A percentile compares a stretch with the other conserved stretches of the same genome.
phyloP scores from a whole-genome alignment of 108 stramenopile species.

The Phaeodactylum tricornutum region DNA sequence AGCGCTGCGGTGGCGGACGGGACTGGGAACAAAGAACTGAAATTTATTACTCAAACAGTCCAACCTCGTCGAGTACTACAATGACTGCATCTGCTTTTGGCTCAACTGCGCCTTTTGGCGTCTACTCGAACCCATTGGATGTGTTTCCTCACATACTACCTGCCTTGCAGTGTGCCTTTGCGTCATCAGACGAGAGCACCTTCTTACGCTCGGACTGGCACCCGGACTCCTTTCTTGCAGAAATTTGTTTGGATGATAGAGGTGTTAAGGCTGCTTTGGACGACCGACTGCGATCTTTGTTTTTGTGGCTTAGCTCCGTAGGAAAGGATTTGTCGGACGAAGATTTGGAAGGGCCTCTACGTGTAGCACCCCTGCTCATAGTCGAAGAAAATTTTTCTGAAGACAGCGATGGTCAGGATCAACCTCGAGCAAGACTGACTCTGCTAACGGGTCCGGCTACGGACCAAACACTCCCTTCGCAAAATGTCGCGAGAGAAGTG shows the following conservation, averaged over 20 bases:
- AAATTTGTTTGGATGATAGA: slow-evolving; percentile 42
- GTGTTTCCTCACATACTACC: slow-evolving; percentile 46
- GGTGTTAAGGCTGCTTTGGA: slow-evolving; percentile 45
- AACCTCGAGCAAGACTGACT: no score
- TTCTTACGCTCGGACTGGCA: slow-evolving; percentile 57
- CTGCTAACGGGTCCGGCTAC: no score
- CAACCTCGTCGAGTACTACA: slow-evolving; percentile 2
- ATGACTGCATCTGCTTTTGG: not conserved
- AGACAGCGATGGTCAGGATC: no score
- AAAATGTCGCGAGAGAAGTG: no score
- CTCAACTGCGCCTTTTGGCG: slow-evolving; percentile 7
- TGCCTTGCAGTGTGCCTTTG: slow-evolving; percentile 16
- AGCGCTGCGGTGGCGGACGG: slow-evolving; percentile 22
- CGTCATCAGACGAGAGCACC: slow-evolving; percentile 31
- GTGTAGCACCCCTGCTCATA: no score
- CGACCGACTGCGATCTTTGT: slow-evolving; percentile 22
- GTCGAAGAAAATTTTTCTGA: no score
- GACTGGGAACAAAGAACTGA: slow-evolving; percentile 39
- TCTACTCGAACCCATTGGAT: slow-evolving; percentile 22
- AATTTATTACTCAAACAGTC: slow-evolving; percentile 30
- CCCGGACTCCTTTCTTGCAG: slow-evolving; percentile 65
- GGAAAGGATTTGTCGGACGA: no score
- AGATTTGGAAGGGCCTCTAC: no score
- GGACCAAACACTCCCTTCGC: no score
- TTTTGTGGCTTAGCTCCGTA: slow-evolving; percentile 32